Evolutionary conservation across 1,284 basidiomycete genomes (phyloP), one percentile per base, ranked within the genome.

Genomic region (Sanghuangporus sanghuang): DNA sequence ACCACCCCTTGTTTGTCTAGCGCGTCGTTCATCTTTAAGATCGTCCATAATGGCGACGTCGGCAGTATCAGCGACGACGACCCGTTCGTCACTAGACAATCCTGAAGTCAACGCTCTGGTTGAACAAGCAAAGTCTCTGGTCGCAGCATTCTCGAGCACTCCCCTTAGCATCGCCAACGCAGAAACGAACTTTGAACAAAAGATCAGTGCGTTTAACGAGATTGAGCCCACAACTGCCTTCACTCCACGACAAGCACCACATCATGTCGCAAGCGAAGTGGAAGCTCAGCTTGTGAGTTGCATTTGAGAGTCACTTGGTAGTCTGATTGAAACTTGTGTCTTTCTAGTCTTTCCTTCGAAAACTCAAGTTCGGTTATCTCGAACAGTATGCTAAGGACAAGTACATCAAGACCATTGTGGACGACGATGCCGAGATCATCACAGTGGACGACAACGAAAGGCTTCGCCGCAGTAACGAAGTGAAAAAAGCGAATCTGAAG

Each of bases 371-470:
- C 70, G 88, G 89, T 67, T 93, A 92, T 70, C 77, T 94, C 23
- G 92, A 95, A 70, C 90, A 93, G 73, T 91, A 93, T 68, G 90
- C 93, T 3, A 95, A 95, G 72, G 85, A 92, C 67, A 86, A 89
- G 73, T 95, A 94, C 71, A 81, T 94, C 70, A 89, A 88, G 71
- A 86, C 85, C 0, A 93, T 95, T 68, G 89, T 93, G 57, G 90
- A 87, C 71, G 88, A 91, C 66, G 89, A 92, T 64, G 89, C 90
- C 0, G 87, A 87, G 3, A 81, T 85, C 57, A 85, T 93, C 40
- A 87, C 85, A 2, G 84, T 84, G 6, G 87, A 88, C 27, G 87
- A 90, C 67, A 93, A 93, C 69, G 85, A 89, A 64, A 79, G 80
- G 40, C 79, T 89, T 59, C 78, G 83, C 54, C 69, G 76, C 6